Conservation (phyloP, 305 asterid genomes). For the Fraxinus xanthoxyloides region DNA sequence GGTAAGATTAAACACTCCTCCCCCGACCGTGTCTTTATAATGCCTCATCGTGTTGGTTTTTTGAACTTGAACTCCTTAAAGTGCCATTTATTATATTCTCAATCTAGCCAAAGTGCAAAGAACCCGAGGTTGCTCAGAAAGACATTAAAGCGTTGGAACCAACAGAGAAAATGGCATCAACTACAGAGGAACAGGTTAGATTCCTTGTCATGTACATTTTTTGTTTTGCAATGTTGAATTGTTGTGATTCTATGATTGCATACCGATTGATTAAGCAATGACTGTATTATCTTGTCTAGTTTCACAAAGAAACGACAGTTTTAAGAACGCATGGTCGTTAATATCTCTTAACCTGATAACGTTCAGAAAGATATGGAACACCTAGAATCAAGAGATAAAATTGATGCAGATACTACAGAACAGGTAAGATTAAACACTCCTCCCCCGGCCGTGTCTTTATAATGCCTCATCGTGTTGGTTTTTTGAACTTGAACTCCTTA, state of each 20-base stretch:
- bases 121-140: not conserved
- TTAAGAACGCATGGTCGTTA: not conserved
- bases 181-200: constrained; percentile 11
- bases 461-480: not conserved
- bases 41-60: not conserved
- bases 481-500: not conserved
- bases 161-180: constrained; percentile 4
- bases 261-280: not conserved
- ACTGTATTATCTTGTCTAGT: not conserved
- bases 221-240: not conserved
- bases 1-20: constrained; percentile 6
- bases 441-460: not conserved
- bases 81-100: not conserved
- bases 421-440: constrained; percentile 9
- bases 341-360: not conserved
- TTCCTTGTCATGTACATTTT: not conserved
- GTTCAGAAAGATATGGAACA: constrained; percentile 18
- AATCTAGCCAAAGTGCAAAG: not conserved
- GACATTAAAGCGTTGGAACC: constrained; percentile 3
- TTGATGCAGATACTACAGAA: not conserved
- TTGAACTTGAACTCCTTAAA: not conserved
- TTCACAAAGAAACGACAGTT: not conserved
- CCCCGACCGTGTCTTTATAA: not conserved
- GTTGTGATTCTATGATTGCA: not conserved
- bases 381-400: constrained; percentile 14